Evolutionary conservation across 2,329 filamentous ascomycete genomes (phyloP).

Genomic region (Penicillium sp.): DNA sequence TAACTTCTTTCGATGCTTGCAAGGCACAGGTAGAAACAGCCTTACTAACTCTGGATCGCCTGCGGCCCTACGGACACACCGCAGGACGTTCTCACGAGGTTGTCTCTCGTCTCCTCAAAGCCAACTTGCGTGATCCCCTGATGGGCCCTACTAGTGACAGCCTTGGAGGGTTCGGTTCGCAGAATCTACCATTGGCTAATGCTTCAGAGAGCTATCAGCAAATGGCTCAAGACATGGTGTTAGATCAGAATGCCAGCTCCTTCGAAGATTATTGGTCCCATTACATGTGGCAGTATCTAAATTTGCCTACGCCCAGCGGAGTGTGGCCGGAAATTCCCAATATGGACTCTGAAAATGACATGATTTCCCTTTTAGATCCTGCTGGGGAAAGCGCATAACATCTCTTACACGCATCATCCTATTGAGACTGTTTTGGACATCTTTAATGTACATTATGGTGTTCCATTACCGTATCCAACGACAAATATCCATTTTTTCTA

Average conservation of each 20-base stretch:
- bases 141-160: background rate
- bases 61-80: conserved; percentile 4
- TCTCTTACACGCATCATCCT: background rate
- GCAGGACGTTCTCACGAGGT: background rate
- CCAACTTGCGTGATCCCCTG: background rate
- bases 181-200: background rate
- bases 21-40: background rate
- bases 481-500: too few relatives aligned
- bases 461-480: background rate
- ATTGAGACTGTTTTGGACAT: background rate
- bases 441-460: conserved; percentile 1
- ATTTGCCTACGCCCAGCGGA: conserved; percentile 48
- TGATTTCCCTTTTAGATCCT: background rate
- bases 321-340: conserved; percentile 35
- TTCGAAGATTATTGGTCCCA: conserved; percentile 56
- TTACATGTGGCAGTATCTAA: conserved; percentile 54
- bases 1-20: background rate
- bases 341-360: background rate
- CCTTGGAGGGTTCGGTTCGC: background rate
- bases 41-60: conserved; percentile 1
- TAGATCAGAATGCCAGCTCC: background rate
- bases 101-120: background rate
- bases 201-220: conserved; percentile 1
- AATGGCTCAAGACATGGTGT: background rate
- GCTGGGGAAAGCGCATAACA: background rate